Percentiles rank a stretch among this genome's conserved stretches.
phyloP scores from a whole-genome alignment of 2,329 filamentous ascomycete species.

The Aureobasidium uvarum region DNA sequence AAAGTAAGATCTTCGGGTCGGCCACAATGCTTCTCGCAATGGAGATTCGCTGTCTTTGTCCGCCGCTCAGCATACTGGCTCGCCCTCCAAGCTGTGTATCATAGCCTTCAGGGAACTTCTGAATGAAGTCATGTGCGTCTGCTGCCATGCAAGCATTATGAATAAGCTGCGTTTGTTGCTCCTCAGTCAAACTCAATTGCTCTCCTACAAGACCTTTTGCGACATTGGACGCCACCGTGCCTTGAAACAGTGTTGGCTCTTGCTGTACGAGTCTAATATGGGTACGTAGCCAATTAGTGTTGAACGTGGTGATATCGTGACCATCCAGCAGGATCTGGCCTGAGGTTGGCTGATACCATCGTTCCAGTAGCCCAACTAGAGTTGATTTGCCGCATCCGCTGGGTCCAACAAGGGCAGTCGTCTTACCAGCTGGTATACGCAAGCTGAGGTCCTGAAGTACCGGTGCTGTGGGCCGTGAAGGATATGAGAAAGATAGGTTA shows the following conservation, averaged over 20 bases:
- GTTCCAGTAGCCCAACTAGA: slow-evolving; percentile 39
- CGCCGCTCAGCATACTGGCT: slow-evolving; percentile 39
- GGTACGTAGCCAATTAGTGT: slow-evolving; percentile 38
- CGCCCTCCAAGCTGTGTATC: slow-evolving; percentile 39
- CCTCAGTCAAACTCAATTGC: slow-evolving; percentile 31
- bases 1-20: slow-evolving; percentile 38
- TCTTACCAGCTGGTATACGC: slow-evolving; percentile 43
- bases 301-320: slow-evolving; percentile 34
- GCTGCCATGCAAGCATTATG: slow-evolving; percentile 38
- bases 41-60: slow-evolving; percentile 39
- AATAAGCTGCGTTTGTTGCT: slow-evolving; percentile 38
- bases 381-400: slow-evolving; percentile 44
- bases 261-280: slow-evolving; percentile 40
- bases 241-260: slow-evolving; percentile 40
- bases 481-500: slow-evolving; percentile 70
- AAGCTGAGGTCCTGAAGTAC: slow-evolving; percentile 42
- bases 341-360: slow-evolving; percentile 37
- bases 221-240: slow-evolving; percentile 41
- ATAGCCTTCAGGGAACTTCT: slow-evolving; percentile 39
- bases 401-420: slow-evolving; percentile 47
- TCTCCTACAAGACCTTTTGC: slow-evolving; percentile 38
- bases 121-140: slow-evolving; percentile 42
- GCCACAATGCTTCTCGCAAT: slow-evolving; percentile 42
- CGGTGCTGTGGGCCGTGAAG: slow-evolving; percentile 43
- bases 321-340: slow-evolving; percentile 40